phyloP scores from a whole-genome alignment of 2,329 filamentous ascomycete species.

The Pleurostoma richardsiae region DNA sequence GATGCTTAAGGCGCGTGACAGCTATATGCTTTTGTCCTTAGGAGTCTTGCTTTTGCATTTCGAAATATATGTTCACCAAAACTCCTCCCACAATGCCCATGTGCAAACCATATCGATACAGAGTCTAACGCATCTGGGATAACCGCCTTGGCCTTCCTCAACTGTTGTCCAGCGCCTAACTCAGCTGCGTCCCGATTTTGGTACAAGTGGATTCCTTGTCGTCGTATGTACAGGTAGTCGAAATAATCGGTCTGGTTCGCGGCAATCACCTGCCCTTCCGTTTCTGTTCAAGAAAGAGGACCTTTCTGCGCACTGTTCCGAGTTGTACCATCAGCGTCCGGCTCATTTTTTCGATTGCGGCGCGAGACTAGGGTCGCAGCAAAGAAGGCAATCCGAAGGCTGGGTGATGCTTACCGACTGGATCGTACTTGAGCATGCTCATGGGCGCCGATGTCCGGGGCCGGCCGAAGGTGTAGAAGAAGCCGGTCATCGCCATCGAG shows the following conservation, averaged over 20 bases:
- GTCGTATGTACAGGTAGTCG: not conserved
- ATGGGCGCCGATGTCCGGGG: conserved; percentile 77
- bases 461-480: conserved; percentile 86
- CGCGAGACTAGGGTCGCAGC: not conserved
- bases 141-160: too few species aligned
- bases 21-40: too few species aligned
- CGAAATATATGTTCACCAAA: too few species aligned
- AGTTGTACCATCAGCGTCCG: too few species aligned
- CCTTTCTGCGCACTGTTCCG: conserved; percentile 77
- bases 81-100: too few species aligned
- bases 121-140: too few species aligned
- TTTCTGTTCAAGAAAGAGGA: conserved; percentile 92
- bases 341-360: too few species aligned
- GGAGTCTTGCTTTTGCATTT: too few species aligned
- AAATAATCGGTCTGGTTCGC: not conserved
- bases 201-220: not conserved
- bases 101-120: too few species aligned
- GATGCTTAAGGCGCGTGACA: too few species aligned
- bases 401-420: conserved; percentile 64
- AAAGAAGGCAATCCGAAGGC: not conserved
- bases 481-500: conserved; percentile 98
- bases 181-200: too few species aligned
- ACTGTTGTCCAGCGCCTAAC: too few species aligned
- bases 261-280: conserved; percentile 57
- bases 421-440: conserved; percentile 98